A percentile compares a stretch with the other conserved stretches of the same genome.
Conservation (phyloP, 805 yeast genomes). For the Lachancea sp. region DNA sequence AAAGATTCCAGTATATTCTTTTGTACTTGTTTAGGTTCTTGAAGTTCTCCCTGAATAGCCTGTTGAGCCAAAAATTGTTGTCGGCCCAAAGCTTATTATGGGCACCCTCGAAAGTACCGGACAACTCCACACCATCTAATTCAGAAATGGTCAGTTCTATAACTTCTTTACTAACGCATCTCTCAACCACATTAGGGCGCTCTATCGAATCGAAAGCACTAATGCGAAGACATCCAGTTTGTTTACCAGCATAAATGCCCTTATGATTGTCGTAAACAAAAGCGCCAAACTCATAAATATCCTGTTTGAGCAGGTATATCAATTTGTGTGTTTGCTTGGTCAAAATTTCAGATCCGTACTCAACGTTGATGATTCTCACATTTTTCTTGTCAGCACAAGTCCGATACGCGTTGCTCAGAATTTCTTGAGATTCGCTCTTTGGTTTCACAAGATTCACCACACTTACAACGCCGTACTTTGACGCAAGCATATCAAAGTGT, state of each 20-base stretch:
- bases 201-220: constrained; percentile 89
- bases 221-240: constrained; percentile 83
- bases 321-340: constrained; percentile 35
- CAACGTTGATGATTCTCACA: constrained; percentile 35
- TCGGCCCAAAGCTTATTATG: constrained; percentile 90
- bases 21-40: constrained; percentile 28
- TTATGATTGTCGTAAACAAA: constrained; percentile 61
- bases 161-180: constrained; percentile 68
- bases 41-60: constrained; percentile 51
- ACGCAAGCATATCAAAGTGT: constrained; percentile 66
- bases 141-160: constrained; percentile 38
- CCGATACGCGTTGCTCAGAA: constrained; percentile 54
- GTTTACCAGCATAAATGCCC: constrained; percentile 64
- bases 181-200: constrained; percentile 66
- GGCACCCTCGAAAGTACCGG: constrained; percentile 48
- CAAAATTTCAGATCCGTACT: constrained; percentile 33
- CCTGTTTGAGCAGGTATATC: constrained; percentile 52
- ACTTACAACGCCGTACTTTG: constrained; percentile 80
- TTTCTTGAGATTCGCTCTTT: constrained; percentile 61
- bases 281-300: constrained; percentile 77
- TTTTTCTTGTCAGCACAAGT: constrained; percentile 40
- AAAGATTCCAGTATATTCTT: constrained; percentile 26
- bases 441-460: constrained; percentile 66
- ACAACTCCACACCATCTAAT: constrained; percentile 37
- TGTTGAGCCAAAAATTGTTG: constrained; percentile 78